Evolutionary conservation across 441 rosid species (phyloP).

Genomic region (Melastoma candidum): DNA sequence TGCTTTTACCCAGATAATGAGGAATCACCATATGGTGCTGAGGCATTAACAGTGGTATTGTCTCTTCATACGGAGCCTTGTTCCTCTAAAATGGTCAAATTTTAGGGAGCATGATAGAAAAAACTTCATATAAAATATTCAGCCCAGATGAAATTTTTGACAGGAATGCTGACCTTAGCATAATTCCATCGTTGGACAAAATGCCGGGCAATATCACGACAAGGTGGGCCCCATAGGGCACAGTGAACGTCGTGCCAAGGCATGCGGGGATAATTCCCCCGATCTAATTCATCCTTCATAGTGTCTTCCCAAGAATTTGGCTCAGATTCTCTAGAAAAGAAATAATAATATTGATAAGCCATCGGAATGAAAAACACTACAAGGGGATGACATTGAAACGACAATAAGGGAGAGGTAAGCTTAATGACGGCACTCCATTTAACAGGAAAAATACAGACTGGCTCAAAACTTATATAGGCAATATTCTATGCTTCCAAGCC

Average conservation of each 20-base stretch:
- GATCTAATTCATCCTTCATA: constrained; percentile 91
- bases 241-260: constrained; percentile 99
- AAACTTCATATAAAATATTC: too few relatives aligned
- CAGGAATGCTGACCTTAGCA: constrained; percentile 60
- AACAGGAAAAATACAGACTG: too few relatives aligned
- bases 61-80: constrained; percentile 93
- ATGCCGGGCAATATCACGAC: constrained; percentile 94
- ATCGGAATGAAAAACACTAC: too few relatives aligned
- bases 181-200: constrained; percentile 99
- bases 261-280: constrained; percentile 88
- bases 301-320: constrained; percentile 99
- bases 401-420: too few relatives aligned
- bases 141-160: too few relatives aligned
- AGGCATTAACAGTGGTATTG: constrained; percentile 96
- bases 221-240: constrained; percentile 99
- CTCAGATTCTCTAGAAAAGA: constrained; percentile 77
- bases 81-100: constrained; percentile 47
- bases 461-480: too few relatives aligned
- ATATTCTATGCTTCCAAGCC: too few relatives aligned
- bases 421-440: too few relatives aligned
- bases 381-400: too few relatives aligned
- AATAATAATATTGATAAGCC: not conserved
- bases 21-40: constrained; percentile 99
- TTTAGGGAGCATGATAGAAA: too few relatives aligned
- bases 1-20: constrained; percentile 76